phyloP scores from a whole-genome alignment of 129 eudicot species.

The Chrysanthemum lavandulifolium region DNA sequence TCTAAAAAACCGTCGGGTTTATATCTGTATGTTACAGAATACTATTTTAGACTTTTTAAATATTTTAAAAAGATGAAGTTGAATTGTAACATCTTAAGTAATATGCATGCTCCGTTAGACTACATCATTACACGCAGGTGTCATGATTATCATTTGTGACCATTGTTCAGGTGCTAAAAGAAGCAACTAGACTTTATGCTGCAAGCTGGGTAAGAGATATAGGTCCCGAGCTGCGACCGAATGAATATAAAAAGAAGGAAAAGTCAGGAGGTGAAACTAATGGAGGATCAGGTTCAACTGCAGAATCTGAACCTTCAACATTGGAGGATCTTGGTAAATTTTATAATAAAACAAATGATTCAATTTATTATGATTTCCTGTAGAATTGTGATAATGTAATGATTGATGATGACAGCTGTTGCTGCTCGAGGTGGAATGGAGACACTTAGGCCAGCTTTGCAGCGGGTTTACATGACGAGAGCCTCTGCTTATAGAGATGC shows the following conservation, averaged over 20 bases:
- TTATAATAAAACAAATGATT: background rate
- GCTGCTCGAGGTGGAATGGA: constrained; percentile 98
- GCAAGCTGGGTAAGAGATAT: constrained; percentile 92
- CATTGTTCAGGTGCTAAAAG: constrained; percentile 63
- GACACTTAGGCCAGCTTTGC: constrained; percentile 82
- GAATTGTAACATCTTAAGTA: too few species aligned
- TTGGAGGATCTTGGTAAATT: constrained; percentile 85
- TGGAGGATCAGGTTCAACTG: constrained; percentile 31
- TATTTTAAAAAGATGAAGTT: too few species aligned
- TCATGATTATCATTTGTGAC: background rate
- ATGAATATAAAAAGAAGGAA: constrained; percentile 59
- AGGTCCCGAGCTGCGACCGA: constrained; percentile 86
- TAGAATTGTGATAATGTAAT: background rate
- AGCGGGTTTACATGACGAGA: constrained; percentile 79
- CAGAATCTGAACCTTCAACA: constrained; percentile 66
- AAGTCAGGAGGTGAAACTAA: constrained; percentile 28
- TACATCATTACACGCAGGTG: too few species aligned
- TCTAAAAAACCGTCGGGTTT: too few species aligned
- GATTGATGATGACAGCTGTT: constrained; percentile 41
- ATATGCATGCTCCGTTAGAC: too few species aligned
- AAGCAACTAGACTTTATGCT: constrained; percentile 78
- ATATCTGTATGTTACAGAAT: too few species aligned
- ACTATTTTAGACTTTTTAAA: too few species aligned
- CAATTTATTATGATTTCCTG: background rate
- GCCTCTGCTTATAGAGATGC: constrained; percentile 89